phyloP scores from a whole-genome alignment of 2,329 filamentous ascomycete genomes.

The Xylaria sp. region DNA sequence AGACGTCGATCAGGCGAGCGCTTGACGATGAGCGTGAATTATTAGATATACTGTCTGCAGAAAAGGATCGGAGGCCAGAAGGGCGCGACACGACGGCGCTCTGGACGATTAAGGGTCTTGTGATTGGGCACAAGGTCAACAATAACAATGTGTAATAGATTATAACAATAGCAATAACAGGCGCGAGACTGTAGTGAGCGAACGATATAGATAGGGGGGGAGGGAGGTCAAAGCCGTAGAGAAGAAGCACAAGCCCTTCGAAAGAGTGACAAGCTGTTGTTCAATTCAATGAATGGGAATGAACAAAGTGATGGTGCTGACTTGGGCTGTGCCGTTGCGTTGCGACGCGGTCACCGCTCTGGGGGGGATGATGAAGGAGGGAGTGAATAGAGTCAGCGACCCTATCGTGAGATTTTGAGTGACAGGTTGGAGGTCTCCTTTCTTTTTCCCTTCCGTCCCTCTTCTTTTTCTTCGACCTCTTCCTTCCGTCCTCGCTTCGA shows the following conservation, averaged over 20 bases:
- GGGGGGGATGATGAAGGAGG: background rate
- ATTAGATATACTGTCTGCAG: background rate
- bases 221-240: background rate
- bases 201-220: background rate
- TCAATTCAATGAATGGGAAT: constrained; percentile 4
- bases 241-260: constrained; percentile 1
- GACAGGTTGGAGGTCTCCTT: background rate
- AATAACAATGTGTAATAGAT: too few relatives aligned
- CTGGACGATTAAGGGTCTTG: background rate
- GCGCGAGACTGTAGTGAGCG: background rate
- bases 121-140: constrained; percentile 6
- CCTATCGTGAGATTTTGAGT: constrained; percentile 1
- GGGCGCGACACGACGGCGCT: constrained; percentile 5
- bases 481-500: background rate
- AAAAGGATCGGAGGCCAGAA: background rate
- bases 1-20: background rate
- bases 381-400: background rate
- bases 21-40: background rate
- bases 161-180: too few relatives aligned
- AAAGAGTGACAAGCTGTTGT: constrained; percentile 8
- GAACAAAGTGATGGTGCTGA: constrained; percentile 15
- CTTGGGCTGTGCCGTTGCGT: background rate
- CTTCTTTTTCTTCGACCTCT: background rate
- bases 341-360: background rate
- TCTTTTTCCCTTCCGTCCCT: background rate